Percentiles rank a stretch among this genome's conserved stretches.
phyloP scores from a whole-genome alignment of 2,329 filamentous ascomycete species.

The Chaetomiaceae sp. region DNA sequence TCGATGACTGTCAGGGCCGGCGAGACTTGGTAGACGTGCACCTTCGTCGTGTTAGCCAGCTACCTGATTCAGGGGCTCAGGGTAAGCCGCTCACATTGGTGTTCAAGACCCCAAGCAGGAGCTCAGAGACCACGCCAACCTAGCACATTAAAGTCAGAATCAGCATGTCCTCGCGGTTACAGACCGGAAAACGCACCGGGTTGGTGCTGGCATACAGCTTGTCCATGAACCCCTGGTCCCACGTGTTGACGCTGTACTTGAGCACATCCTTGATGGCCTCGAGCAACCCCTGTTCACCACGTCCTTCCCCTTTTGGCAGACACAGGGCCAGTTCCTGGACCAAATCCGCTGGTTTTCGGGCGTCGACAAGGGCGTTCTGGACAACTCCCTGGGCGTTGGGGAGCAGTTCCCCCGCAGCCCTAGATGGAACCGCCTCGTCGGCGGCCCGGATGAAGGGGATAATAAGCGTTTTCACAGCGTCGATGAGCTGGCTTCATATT shows the following conservation, averaged over 20 bases:
- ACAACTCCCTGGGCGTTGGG: constrained; percentile 35
- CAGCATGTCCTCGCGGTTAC: neutral
- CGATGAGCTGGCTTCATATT: constrained; percentile 52
- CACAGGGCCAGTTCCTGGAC: constrained; percentile 52
- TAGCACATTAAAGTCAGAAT: constrained; percentile 27
- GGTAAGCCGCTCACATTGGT: constrained; percentile 64
- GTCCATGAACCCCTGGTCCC: constrained; percentile 94
- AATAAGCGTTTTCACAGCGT: constrained; percentile 62
- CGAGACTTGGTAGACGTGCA: constrained; percentile 91
- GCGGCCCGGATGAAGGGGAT: constrained; percentile 68
- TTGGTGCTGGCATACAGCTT: constrained; percentile 92
- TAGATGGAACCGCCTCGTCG: constrained; percentile 56
- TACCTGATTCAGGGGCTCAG: neutral
- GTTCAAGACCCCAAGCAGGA: constrained; percentile 81
- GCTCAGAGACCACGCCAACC: constrained; percentile 79
- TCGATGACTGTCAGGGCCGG: constrained; percentile 84
- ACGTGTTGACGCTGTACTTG: constrained; percentile 92
- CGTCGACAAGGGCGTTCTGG: constrained; percentile 60
- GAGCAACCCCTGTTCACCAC: constrained; percentile 69
- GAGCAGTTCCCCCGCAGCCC: constrained; percentile 48
- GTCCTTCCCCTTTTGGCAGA: constrained; percentile 52
- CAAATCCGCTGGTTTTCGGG: constrained; percentile 55
- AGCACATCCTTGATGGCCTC: constrained; percentile 67
- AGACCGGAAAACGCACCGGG: constrained; percentile 49
- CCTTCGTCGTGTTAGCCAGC: constrained; percentile 35